Base-by-base conservation (phyloP, 805 yeast species). In the baker's yeast (Saccharomyces cerevisiae) region DNA sequence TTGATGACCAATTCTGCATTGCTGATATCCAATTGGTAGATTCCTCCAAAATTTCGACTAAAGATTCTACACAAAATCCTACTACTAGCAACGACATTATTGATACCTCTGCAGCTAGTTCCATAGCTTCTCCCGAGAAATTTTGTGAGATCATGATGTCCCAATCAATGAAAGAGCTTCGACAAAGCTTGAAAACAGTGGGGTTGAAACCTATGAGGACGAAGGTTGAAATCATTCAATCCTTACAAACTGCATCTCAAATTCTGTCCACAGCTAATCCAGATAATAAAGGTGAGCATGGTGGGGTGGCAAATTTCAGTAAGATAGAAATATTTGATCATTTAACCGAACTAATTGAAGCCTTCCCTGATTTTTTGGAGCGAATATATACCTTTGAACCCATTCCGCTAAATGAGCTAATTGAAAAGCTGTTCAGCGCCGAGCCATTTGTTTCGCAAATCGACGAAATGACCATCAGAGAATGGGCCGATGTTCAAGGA, bases 401-500 rank as follows among this genome's bases (percentile, higher is more conserved):
- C 13, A 56, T 69, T 3, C 47, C 59, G 2, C 51, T 65, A 2
- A 52, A 54, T 6, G 63, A 59, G 8, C 57, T 69, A 8, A 32
- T 62, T 3, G 49, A 48, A n/a, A 51, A 54, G 50, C 52, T 69
- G 10, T 53, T 56, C 8, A 55, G 60, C 11, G 46, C 55, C 11
- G 63, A 67, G 48, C 66, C 70, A n/a, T 66, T 67, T 51, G 58
- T 65, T 1, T 65, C 58, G 14, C 56, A 53, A 21, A 59, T 69
- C 5, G 71, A 69, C 36, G 69, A 63, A 31, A 28, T 52, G 13
- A 63, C 66, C 4, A 59, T 69, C 29, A 62, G 61, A 28, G 64
- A 62, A 29, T 69, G 73, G 73, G 70, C 70, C 1, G 72, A 67
- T 31, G 27, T 31, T 4, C 64, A 66, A 50, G 72, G 73, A 10